phyloP scores from a whole-genome alignment of 78 protist species.

The Chrysochromulina parva region DNA sequence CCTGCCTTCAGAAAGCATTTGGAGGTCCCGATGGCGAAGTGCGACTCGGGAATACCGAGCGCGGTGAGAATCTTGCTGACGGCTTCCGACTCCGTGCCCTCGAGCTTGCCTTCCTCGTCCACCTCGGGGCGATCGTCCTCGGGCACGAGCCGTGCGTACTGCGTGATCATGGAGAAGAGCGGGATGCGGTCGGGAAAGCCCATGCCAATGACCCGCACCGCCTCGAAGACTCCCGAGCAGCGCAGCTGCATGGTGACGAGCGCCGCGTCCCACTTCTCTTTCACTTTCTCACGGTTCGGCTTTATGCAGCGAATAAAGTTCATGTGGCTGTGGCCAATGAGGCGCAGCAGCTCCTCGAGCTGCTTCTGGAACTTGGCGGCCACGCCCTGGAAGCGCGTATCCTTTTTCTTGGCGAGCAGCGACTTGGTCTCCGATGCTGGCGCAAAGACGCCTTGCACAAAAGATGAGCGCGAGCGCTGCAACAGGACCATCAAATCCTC shows the following conservation, averaged over 20 bases:
- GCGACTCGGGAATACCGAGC: background rate
- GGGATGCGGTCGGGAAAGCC: background rate
- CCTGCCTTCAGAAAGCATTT: background rate
- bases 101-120: too few species aligned
- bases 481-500: background rate
- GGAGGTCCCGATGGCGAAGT: background rate
- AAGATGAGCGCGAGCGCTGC: background rate
- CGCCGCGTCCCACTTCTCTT: background rate
- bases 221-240: slow-evolving; percentile 94
- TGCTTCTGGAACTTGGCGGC: slow-evolving; percentile 22
- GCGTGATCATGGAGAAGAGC: background rate
- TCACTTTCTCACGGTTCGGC: slow-evolving; percentile 6
- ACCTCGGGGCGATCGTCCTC: background rate
- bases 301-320: slow-evolving; percentile 46
- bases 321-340: background rate
- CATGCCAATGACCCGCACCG: slow-evolving; percentile 65
- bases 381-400: background rate
- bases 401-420: background rate
- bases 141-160: background rate
- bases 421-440: background rate
- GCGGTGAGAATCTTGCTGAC: background rate
- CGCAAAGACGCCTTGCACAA: background rate
- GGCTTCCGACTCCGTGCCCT: background rate
- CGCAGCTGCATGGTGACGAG: slow-evolving; percentile 62
- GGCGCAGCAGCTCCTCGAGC: slow-evolving; percentile 1